Conservation (phyloP, 2,329 filamentous ascomycete genomes). For the Orbilia quercus region DNA sequence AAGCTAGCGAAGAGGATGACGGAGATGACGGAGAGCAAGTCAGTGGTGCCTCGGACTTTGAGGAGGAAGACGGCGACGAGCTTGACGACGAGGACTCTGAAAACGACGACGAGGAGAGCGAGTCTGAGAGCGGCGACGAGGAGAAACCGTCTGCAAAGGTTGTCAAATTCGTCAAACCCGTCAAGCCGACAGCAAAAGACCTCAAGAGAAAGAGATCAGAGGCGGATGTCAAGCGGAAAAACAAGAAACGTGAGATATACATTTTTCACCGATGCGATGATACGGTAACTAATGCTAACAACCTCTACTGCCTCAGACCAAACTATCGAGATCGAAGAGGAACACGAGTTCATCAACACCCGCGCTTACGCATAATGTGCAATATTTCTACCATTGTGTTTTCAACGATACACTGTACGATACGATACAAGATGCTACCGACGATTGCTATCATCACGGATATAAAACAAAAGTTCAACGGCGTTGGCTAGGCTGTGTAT, state of each 20-base stretch:
- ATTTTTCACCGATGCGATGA: not conserved
- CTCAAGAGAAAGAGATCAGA: constrained; percentile 59
- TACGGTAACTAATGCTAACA: constrained; percentile 25
- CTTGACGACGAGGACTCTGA: constrained; percentile 42
- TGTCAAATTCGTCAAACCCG: constrained; percentile 41
- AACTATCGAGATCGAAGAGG: constrained; percentile 60
- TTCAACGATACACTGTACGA: constrained; percentile 42
- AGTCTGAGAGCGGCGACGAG: constrained; percentile 37
- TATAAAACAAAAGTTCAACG: constrained; percentile 1
- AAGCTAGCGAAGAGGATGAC: constrained; percentile 61
- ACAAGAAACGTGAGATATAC: constrained; percentile 59
- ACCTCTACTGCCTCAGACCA: constrained; percentile 57
- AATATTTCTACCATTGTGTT: constrained; percentile 35
- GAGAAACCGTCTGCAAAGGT: constrained; percentile 46
- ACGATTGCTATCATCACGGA: not conserved
- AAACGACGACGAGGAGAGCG: constrained; percentile 30
- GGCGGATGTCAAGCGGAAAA: constrained; percentile 57
- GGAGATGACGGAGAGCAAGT: constrained; percentile 31
- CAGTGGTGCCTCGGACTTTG: constrained; percentile 49
- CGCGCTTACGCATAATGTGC: constrained; percentile 40
- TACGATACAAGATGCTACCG: constrained; percentile 5
- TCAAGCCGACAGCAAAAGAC: constrained; percentile 52
- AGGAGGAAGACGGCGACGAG: constrained; percentile 50
- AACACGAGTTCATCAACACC: constrained; percentile 41
- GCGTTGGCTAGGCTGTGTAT: not conserved